These are phyloP conservation scores for Gryganskiella cystojenkinii DNA, from an alignment of 192 early-diverging fungal genomes.

Conservation along the genomic window DNA sequence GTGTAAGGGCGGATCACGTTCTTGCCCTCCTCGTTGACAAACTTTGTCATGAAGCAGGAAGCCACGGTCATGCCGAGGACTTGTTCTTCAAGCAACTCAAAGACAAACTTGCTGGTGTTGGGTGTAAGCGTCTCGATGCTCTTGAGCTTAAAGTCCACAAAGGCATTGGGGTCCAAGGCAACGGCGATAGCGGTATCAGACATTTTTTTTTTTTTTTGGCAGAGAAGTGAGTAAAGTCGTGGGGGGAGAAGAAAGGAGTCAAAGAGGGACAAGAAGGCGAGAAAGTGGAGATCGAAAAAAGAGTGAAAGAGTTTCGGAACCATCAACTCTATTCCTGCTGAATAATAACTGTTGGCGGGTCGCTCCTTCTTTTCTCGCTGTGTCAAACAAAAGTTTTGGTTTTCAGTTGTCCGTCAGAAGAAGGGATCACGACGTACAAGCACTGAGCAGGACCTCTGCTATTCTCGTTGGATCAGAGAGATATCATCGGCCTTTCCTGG, in stretches of 20 bases:
- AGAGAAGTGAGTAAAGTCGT: neutral
- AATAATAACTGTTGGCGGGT: too few relatives aligned
- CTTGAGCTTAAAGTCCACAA: constrained; percentile 62
- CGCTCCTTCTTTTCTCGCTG: too few relatives aligned
- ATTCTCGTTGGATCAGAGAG: too few relatives aligned
- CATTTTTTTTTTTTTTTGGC: constrained; percentile 1
- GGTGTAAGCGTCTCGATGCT: constrained; percentile 20
- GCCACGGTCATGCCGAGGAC: constrained; percentile 77
- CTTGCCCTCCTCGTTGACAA: constrained; percentile 66
- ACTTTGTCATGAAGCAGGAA: constrained; percentile 78
- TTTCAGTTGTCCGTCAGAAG: too few relatives aligned
- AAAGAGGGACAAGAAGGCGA: neutral
- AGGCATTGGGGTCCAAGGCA: constrained; percentile 55
- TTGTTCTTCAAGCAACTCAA: constrained; percentile 51
- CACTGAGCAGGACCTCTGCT: too few relatives aligned
- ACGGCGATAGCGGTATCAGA: constrained; percentile 11
- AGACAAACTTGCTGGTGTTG: constrained; percentile 24
- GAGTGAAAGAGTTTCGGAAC: too few relatives aligned
- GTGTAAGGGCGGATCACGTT: constrained; percentile 81
- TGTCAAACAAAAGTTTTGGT: too few relatives aligned
- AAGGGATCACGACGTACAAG: too few relatives aligned
- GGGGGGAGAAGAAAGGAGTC: neutral
- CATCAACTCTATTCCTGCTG: too few relatives aligned
- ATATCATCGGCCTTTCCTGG: too few relatives aligned
- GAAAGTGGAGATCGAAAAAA: neutral